Evolutionary conservation across 805 yeast species (phyloP).

Genomic region (Cyberlindnera galapagoensis): DNA sequence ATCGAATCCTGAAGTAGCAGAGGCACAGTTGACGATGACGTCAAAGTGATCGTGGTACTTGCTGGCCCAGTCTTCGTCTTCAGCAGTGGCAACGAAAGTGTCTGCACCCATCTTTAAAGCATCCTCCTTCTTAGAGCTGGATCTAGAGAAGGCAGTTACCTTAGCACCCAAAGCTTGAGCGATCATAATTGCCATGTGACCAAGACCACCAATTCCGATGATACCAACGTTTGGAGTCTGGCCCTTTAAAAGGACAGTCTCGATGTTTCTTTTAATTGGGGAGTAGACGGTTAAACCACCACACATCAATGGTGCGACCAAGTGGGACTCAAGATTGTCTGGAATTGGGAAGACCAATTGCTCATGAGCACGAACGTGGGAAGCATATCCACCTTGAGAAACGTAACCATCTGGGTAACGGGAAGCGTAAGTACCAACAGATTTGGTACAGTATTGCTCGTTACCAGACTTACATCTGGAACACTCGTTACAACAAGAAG

Average conservation of each 20-base stretch:
- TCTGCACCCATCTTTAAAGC: constrained; percentile 48
- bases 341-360: constrained; percentile 62
- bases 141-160: constrained; percentile 51
- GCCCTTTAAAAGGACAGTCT: constrained; percentile 16
- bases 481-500: constrained; percentile 56
- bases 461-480: constrained; percentile 46
- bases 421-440: constrained; percentile 45
- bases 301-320: constrained; percentile 70
- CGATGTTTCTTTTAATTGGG: constrained; percentile 45
- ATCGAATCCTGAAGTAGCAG: constrained; percentile 38
- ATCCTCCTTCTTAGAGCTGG: constrained; percentile 40
- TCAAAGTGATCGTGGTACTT: constrained; percentile 33
- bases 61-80: constrained; percentile 35
- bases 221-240: constrained; percentile 39
- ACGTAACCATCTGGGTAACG: constrained; percentile 39
- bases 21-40: constrained; percentile 43
- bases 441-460: constrained; percentile 49
- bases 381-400: constrained; percentile 66
- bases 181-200: constrained; percentile 49
- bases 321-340: constrained; percentile 39
- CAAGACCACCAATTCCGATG: constrained; percentile 52
- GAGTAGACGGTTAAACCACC: constrained; percentile 72
- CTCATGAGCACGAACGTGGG: constrained; percentile 58
- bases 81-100: constrained; percentile 47
- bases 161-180: constrained; percentile 57